Percentiles rank a stretch among this genome's conserved stretches.
These are phyloP conservation scores for Amanita rubescens DNA, from an alignment of 768 basidiomycete genomes.

Conservation along the genomic window DNA sequence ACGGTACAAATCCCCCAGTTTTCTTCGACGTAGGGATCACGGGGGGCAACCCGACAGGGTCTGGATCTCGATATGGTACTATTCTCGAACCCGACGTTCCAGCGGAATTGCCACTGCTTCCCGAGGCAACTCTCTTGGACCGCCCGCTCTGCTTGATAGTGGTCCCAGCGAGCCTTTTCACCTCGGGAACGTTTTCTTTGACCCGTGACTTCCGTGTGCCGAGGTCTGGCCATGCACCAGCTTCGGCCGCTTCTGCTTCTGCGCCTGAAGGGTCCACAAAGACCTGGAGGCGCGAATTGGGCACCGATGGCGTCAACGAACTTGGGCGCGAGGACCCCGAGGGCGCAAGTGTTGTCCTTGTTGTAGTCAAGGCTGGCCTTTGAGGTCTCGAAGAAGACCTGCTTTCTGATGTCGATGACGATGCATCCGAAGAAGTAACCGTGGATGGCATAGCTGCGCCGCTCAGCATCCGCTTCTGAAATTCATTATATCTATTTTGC, in stretches of 20 bases:
- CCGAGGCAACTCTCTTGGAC: conserved; percentile 40
- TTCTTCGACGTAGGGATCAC: conserved; percentile 15
- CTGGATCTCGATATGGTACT: conserved; percentile 57
- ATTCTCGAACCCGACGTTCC: conserved; percentile 40
- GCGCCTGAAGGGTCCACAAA: conserved; percentile 66
- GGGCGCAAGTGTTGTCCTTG: conserved; percentile 2
- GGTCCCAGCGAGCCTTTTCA: conserved; percentile 59
- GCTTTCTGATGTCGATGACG: conserved; percentile 35
- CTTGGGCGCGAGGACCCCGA: conserved; percentile 23
- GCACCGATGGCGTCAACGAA: conserved; percentile 20
- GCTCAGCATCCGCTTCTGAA: conserved; percentile 88
- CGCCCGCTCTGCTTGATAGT: conserved; percentile 58
- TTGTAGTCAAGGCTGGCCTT: conserved; percentile 3
- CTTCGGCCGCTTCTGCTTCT: conserved; percentile 36
- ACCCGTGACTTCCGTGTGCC: conserved; percentile 72
- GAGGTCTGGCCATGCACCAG: conserved; percentile 56
- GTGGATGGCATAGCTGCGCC: conserved; percentile 31
- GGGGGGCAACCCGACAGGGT: conserved; percentile 39
- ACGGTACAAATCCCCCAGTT: conserved; percentile 14
- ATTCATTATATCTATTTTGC: conserved; percentile 70
- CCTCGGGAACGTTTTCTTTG: conserved; percentile 72
- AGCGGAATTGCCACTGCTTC: conserved; percentile 22
- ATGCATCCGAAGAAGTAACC: conserved; percentile 19
- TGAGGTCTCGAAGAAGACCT: conserved; percentile 26
- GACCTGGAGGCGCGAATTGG: conserved; percentile 57